A percentile compares a stretch with the other conserved stretches of the same genome.
Evolutionary conservation across 768 basidiomycete genomes (phyloP).

Genomic region (Lentinula sp.): DNA sequence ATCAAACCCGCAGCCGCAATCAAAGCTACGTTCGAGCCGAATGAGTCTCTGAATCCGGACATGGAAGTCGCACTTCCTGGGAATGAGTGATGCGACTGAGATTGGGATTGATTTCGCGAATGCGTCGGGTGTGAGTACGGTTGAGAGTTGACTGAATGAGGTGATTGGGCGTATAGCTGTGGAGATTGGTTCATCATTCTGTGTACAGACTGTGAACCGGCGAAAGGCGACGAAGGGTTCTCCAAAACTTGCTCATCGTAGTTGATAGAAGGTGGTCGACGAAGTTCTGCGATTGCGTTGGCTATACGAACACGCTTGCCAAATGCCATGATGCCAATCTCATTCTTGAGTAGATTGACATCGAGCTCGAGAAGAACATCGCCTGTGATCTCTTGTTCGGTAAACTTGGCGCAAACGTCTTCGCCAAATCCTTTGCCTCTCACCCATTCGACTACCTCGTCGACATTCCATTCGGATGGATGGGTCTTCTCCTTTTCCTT

Average conservation of each 20-base stretch:
- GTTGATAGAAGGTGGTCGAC: slow-evolving; percentile 42
- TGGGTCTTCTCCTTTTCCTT: slow-evolving; percentile 20
- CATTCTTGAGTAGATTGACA: slow-evolving; percentile 81
- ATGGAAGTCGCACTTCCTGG: slow-evolving; percentile 21
- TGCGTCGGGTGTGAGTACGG: slow-evolving; percentile 14
- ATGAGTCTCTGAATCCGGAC: slow-evolving; percentile 1
- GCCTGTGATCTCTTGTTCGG: slow-evolving; percentile 98
- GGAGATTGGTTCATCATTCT: slow-evolving; percentile 10
- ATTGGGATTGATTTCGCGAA: slow-evolving; percentile 36
- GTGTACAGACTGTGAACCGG: neutral
- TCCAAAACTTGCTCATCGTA: slow-evolving; percentile 39
- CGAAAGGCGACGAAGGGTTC: slow-evolving; percentile 21
- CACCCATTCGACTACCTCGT: slow-evolving; percentile 89
- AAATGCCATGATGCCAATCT: slow-evolving; percentile 91
- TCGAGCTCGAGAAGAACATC: slow-evolving; percentile 96
- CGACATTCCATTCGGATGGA: slow-evolving; percentile 78
- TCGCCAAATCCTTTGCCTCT: slow-evolving; percentile 80
- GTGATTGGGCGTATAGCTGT: slow-evolving; percentile 7
- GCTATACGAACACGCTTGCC: slow-evolving; percentile 93
- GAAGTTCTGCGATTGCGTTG: slow-evolving; percentile 87
- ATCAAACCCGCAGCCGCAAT: slow-evolving; percentile 19
- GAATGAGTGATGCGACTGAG: slow-evolving; percentile 40
- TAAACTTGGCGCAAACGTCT: slow-evolving; percentile 79
- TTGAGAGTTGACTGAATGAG: slow-evolving; percentile 5
- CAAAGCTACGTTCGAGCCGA: slow-evolving; percentile 10